Conservation (phyloP, 208 protist species). For the Leishmania amazonensis region DNA sequence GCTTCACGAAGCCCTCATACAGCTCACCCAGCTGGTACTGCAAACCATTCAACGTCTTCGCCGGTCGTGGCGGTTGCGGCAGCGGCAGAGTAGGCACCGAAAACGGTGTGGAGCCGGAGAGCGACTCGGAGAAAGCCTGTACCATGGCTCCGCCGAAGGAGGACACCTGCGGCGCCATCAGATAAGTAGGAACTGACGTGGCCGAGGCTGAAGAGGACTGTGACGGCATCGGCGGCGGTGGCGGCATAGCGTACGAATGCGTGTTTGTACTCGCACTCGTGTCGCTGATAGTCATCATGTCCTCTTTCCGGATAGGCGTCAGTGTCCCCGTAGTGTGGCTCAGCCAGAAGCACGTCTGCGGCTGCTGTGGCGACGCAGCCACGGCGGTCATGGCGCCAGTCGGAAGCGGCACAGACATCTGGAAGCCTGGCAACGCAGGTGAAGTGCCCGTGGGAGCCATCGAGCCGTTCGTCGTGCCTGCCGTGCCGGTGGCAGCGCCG, state of each 20-base stretch:
- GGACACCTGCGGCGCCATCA: not conserved
- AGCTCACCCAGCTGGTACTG: constrained; percentile 50
- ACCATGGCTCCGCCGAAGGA: not conserved
- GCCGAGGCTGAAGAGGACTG: constrained; percentile 2
- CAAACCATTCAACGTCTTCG: constrained; percentile 38
- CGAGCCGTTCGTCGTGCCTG: not conserved
- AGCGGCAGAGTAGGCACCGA: not conserved
- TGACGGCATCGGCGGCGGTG: not conserved
- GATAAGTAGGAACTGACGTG: not conserved
- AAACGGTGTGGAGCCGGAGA: constrained; percentile 8
- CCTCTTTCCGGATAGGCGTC: constrained; percentile 5
- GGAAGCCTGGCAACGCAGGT: not conserved
- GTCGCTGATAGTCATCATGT: constrained; percentile 4
- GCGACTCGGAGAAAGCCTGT: not conserved
- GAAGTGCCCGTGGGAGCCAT: not conserved
- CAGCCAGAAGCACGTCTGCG: constrained; percentile 17
- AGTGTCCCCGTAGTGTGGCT: not conserved
- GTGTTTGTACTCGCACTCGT: not conserved
- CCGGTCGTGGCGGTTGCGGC: not conserved
- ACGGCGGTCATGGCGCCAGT: not conserved
- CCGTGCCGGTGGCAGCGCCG: not conserved
- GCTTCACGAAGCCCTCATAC: constrained; percentile 73
- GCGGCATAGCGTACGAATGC: constrained; percentile 6
- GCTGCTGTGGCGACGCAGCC: not conserved
- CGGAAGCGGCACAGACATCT: not conserved